These are phyloP conservation scores for Calocybe indica DNA, from an alignment of 768 basidiomycete genomes.

Conservation along the genomic window DNA sequence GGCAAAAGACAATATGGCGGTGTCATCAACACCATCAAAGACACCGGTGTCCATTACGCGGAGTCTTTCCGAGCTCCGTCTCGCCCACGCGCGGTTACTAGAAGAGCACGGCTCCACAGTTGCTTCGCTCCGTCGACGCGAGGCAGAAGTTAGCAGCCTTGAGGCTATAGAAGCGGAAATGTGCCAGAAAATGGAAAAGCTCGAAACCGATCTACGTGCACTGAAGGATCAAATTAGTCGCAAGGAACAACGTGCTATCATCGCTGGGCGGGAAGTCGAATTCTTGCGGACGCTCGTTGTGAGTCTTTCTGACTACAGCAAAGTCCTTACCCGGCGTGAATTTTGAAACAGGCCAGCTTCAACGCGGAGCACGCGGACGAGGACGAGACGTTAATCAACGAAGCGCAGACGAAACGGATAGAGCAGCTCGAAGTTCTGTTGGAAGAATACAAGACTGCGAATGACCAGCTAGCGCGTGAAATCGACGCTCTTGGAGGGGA, in stretches of 20 bases:
- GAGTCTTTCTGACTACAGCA: constrained; percentile 15
- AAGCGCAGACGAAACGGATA: constrained; percentile 35
- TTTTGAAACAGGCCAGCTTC: constrained; percentile 49
- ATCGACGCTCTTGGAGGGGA: constrained; percentile 40
- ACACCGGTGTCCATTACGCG: constrained; percentile 53
- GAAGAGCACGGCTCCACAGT: constrained; percentile 59
- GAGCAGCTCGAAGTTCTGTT: constrained; percentile 52
- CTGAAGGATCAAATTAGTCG: constrained; percentile 31
- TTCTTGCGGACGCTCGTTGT: constrained; percentile 66
- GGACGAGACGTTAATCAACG: constrained; percentile 20
- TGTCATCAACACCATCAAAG: constrained; percentile 30
- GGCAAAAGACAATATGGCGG: constrained; percentile 31
- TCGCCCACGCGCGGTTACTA: constrained; percentile 55
- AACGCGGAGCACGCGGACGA: constrained; percentile 44
- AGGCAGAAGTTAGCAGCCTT: constrained; percentile 40
- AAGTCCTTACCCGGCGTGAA: not conserved
- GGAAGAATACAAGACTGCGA: constrained; percentile 47
- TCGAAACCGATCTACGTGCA: constrained; percentile 6
- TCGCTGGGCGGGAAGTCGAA: constrained; percentile 55
- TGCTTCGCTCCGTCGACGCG: constrained; percentile 47
- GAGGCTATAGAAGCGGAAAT: constrained; percentile 13
- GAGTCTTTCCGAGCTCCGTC: constrained; percentile 52
- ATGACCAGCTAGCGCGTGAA: constrained; percentile 38
- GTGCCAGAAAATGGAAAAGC: not conserved
- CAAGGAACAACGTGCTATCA: constrained; percentile 20